Conservation (phyloP, 2,329 filamentous ascomycete species). For the Alternaria brassicicola region DNA sequence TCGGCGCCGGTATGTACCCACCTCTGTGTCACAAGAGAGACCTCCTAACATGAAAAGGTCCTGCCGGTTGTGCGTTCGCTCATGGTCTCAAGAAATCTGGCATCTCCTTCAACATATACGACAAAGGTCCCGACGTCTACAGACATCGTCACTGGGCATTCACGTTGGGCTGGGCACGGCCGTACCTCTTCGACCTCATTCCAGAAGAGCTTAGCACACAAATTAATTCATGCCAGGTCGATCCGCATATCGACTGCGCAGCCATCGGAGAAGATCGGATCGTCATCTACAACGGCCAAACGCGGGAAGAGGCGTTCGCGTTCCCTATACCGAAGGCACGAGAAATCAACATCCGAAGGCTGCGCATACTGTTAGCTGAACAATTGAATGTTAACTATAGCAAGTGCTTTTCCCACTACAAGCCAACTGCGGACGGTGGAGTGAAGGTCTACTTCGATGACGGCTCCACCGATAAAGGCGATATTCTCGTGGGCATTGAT, state of each 20-base stretch:
- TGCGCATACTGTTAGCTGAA: constrained; percentile 46
- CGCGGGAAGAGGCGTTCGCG: constrained; percentile 43
- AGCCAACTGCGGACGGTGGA: constrained; percentile 27
- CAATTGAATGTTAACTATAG: constrained; percentile 44
- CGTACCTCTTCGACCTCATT: constrained; percentile 39
- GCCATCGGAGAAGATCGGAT: constrained; percentile 39
- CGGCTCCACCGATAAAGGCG: constrained; percentile 30
- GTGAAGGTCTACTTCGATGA: constrained; percentile 35
- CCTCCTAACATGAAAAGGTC: constrained; percentile 35
- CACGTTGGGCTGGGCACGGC: constrained; percentile 45
- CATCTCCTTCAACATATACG: constrained; percentile 38
- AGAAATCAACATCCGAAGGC: constrained; percentile 45
- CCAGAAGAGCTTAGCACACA: constrained; percentile 32
- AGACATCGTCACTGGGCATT: constrained; percentile 48
- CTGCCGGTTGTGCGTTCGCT: constrained; percentile 51
- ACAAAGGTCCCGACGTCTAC: constrained; percentile 36
- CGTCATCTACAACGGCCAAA: constrained; percentile 44
- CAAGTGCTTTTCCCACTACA: constrained; percentile 27
- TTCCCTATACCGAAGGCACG: constrained; percentile 43
- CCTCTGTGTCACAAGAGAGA: background rate
- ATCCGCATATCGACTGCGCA: constrained; percentile 40
- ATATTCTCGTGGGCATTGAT: constrained; percentile 33
- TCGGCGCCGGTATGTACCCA: constrained; percentile 28
- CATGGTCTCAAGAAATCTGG: constrained; percentile 50
- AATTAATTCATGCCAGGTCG: constrained; percentile 41